Conservation (phyloP, 352 stramenopile genomes). For the Globisporangium spinosum region DNA sequence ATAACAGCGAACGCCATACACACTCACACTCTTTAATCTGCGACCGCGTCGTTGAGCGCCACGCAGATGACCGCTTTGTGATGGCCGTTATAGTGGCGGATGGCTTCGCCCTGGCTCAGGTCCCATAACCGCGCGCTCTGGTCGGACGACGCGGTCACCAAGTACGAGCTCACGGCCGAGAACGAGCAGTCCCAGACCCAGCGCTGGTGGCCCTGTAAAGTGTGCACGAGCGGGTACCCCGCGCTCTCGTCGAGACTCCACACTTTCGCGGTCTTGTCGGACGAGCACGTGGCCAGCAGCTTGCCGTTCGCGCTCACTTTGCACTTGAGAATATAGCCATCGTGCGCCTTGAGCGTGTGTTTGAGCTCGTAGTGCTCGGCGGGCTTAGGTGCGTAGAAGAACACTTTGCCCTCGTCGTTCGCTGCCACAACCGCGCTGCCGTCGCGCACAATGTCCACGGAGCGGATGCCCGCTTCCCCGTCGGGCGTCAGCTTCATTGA, state of each 20-base stretch:
- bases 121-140: slow-evolving; percentile 97
- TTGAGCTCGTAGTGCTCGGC: slow-evolving; percentile 65
- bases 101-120: slow-evolving; percentile 85
- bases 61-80: slow-evolving; percentile 89
- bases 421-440: slow-evolving; percentile 89
- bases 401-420: slow-evolving; percentile 94
- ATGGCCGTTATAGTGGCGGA: slow-evolving; percentile 88
- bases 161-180: slow-evolving; percentile 96
- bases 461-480: slow-evolving; percentile 83
- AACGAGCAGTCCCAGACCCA: slow-evolving; percentile 99
- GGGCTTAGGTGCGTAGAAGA: slow-evolving; percentile 85
- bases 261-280: slow-evolving; percentile 92
- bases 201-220: slow-evolving; percentile 87
- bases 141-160: slow-evolving; percentile 96
- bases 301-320: slow-evolving; percentile 84
- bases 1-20: slow-evolving; percentile 1
- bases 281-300: slow-evolving; percentile 91
- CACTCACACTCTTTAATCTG: slow-evolving; percentile 30
- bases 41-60: slow-evolving; percentile 81
- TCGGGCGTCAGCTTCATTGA: slow-evolving; percentile 62
- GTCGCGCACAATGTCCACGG: slow-evolving; percentile 92
- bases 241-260: slow-evolving; percentile 58
- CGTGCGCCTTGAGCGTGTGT: slow-evolving; percentile 78
- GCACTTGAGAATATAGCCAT: slow-evolving; percentile 91
- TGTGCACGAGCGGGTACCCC: slow-evolving; percentile 60